Evolutionary conservation across 1,284 basidiomycete species (phyloP), one percentile per base, ranked within the genome.

Genomic region (Ustilago cynodontis): DNA sequence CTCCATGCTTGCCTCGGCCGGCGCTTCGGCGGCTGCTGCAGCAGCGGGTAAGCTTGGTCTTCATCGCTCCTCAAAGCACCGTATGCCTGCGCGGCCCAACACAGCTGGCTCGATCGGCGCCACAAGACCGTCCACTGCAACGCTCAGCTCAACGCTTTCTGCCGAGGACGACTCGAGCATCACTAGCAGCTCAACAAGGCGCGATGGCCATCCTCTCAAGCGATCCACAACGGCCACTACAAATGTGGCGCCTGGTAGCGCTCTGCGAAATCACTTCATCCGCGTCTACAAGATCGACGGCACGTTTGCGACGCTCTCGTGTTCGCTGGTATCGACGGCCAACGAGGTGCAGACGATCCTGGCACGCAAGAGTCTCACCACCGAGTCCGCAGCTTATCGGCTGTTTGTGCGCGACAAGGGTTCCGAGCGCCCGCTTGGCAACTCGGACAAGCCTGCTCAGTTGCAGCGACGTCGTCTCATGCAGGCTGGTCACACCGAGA

Each of bases 401-500:
- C 74, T 86, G 35, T 86, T 85, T 56, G 81, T 85, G 31, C 74
- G 81, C 62, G 84, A 86, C 68, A 85, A 84, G 49, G 83, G 83
- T 33, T 72, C 71, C 11, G 84, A 86, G 51, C 62, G 84, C 18
- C 84, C 84, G 39, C 72, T 86, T 20, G 78, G 77, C 33, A 90
- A 91, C 16, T 92, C 91, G 0, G 97, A 99, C 85, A 90, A 91
- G 64, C 96, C 96, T 0, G 91, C 94, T 0, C 90, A 91, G 57
- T 93, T 98, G 71, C 92, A 97, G 51, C 90, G 92, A 54, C 90
- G 94, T 53, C 89, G 95, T 55, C 88, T 99, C 58, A 90, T 93
- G 77, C 94, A 98, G 85, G 94, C 94, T 7, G 97, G 97, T 0
- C 98, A 95, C 83, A 93, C 93, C 49, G 84, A 91, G 31, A 89